Base-by-base conservation (phyloP, 192 early-diverging fungal species). In the Pecoramyces ruminantium region DNA sequence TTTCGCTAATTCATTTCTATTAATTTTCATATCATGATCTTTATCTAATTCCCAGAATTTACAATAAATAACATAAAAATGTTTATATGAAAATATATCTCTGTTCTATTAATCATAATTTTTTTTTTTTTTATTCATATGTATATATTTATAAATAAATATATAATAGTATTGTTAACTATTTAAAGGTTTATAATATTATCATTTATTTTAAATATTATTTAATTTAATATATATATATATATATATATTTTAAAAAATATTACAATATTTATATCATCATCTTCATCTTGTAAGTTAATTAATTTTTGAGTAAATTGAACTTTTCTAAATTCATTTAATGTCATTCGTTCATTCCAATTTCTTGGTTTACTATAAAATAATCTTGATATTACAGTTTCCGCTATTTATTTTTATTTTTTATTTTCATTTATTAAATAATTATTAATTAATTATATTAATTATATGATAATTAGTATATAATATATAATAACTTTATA, bases 11-110 rank as follows among this genome's bases (percentile, higher is more conserved):
- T 93, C 92, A 30, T 87, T 83, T 38, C 89, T 87, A 77, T 91
- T 88, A 77, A 97, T 88, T 38, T 94, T 84, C 80, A 95, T 87
- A 83, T 97, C 94, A 80, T 95, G 95, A 83, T 97, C 95, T 29
- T 88, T 85, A 86, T 98, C 97, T 78, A 97, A 87, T 82, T 94
- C 94, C 93, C 94, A 98, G 85, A 98, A 98, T 84, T 95, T 96
- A 89, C 95, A 97, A 83, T 96, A 98, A 5, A 98, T 90, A 28
- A 98, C 96, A 83, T 98, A 98, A 83, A 97, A 98, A 83, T 98
- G 97, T 85, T 96, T 95, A 87, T 98, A 98, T 12, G 95, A 97
- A 82, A 98, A 97, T 58, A 92, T 89, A 85, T 95, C 92, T 27
- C 94, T 93, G 13, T 89, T 92, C 86, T 92, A 85, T 12, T 30